Evolutionary conservation across 768 basidiomycete species (phyloP).

Genomic region (Crepidotus variabilis): DNA sequence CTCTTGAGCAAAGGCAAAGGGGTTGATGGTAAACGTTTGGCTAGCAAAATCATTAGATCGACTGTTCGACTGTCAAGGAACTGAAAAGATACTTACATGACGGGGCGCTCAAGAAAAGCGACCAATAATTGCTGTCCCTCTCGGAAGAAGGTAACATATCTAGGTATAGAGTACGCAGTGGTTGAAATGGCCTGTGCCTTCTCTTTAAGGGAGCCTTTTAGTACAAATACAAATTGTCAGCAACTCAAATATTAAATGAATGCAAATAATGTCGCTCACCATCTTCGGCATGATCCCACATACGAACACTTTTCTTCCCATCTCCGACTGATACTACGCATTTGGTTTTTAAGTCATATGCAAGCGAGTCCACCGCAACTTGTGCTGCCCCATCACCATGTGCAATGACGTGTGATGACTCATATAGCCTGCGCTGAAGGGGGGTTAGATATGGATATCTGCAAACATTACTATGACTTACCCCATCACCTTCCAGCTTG

Average conservation of each 20-base stretch:
- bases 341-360: not conserved
- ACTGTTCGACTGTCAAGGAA: no score
- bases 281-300: constrained; percentile 5
- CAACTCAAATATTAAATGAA: not conserved
- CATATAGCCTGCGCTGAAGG: not conserved
- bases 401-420: constrained; percentile 1
- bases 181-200: no score
- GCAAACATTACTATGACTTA: no score
- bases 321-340: constrained; percentile 3
- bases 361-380: constrained; percentile 5
- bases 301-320: not conserved
- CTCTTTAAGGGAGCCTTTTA: not conserved
- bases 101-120: constrained; percentile 1
- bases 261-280: not conserved
- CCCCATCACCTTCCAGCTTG: not conserved
- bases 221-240: not conserved
- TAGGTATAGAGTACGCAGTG: not conserved
- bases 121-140: not conserved
- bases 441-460: no score
- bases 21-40: no score
- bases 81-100: constrained; percentile 6
- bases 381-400: constrained; percentile 8
- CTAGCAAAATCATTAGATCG: no score
- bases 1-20: no score
- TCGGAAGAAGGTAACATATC: not conserved